Percentiles rank a stretch among this genome's conserved stretches.
phyloP scores from a whole-genome alignment of 225 moss, liverwort and hornwort genomes.

The Polytrichum commune region DNA sequence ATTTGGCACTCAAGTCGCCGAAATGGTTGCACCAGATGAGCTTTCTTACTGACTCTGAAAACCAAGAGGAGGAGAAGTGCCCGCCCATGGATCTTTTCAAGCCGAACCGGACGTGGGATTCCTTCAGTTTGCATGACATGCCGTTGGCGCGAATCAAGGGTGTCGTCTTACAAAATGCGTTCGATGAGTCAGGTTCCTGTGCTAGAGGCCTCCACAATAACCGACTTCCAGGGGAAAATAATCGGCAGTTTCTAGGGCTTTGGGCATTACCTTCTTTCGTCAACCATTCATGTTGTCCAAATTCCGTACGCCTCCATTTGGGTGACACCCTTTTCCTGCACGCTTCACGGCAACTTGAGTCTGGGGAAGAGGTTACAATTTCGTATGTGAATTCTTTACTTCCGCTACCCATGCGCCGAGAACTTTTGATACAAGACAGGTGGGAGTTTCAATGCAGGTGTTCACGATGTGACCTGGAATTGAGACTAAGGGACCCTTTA shows the following conservation, averaged over 20 bases:
- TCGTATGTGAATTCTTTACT: constrained; percentile 59
- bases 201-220: constrained; percentile 45
- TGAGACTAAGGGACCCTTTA: constrained; percentile 41
- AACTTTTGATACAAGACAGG: constrained; percentile 43
- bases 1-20: constrained; percentile 40
- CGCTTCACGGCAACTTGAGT: constrained; percentile 54
- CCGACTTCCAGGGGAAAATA: constrained; percentile 40
- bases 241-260: constrained; percentile 44
- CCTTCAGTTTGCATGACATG: constrained; percentile 30
- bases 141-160: constrained; percentile 42
- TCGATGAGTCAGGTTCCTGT: constrained; percentile 54
- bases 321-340: constrained; percentile 73
- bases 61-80: constrained; percentile 30
- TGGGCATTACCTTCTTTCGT: constrained; percentile 82
- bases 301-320: constrained; percentile 59
- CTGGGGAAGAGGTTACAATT: constrained; percentile 69
- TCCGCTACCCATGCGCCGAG: constrained; percentile 43
- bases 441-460: constrained; percentile 73
- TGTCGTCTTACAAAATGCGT: constrained; percentile 42
- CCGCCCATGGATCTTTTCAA: constrained; percentile 45
- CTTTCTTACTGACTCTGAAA: constrained; percentile 25
- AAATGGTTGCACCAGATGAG: constrained; percentile 52
- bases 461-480: constrained; percentile 55
- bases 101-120: constrained; percentile 41
- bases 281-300: constrained; percentile 88